Conservation (phyloP, 306 rosid species). For the Ammopiptanthus mongolicus region DNA sequence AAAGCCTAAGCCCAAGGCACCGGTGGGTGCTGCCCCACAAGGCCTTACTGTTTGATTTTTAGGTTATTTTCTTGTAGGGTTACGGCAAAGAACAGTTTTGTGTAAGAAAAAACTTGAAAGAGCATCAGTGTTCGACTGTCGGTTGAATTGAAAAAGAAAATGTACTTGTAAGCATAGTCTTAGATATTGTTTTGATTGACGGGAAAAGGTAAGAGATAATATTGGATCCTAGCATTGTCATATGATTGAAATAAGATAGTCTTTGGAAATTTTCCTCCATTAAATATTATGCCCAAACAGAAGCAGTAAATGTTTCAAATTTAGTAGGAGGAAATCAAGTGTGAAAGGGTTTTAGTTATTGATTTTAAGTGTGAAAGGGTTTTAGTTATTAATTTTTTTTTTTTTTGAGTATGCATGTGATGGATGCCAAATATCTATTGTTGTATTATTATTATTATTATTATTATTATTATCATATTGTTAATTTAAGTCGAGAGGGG, state of each 20-base stretch:
- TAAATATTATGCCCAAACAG: background rate
- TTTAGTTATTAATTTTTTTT: too few species aligned
- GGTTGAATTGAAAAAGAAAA: constrained; percentile 9
- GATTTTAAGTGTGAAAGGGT: too few species aligned
- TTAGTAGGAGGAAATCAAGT: too few species aligned
- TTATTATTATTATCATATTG: too few species aligned
- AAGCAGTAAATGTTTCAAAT: background rate
- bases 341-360: too few species aligned
- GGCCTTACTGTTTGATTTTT: constrained; percentile 56
- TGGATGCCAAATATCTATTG: too few species aligned
- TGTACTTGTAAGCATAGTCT: constrained; percentile 20
- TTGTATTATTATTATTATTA: too few species aligned
- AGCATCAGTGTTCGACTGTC: background rate
- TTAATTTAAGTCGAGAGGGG: too few species aligned
- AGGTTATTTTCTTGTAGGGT: background rate
- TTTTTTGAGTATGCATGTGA: too few species aligned
- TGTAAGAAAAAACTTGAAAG: constrained; percentile 21
- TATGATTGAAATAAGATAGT: background rate
- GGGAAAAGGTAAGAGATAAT: background rate
- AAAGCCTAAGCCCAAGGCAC: constrained; percentile 75
- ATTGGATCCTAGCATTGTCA: background rate
- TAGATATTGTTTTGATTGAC: background rate
- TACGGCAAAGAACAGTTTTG: constrained; percentile 31
- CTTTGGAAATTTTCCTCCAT: background rate
- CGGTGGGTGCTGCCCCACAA: constrained; percentile 56